These are phyloP conservation scores for Kodamaea fukazawae DNA, from an alignment of 805 yeast species.

Conservation along the genomic window DNA sequence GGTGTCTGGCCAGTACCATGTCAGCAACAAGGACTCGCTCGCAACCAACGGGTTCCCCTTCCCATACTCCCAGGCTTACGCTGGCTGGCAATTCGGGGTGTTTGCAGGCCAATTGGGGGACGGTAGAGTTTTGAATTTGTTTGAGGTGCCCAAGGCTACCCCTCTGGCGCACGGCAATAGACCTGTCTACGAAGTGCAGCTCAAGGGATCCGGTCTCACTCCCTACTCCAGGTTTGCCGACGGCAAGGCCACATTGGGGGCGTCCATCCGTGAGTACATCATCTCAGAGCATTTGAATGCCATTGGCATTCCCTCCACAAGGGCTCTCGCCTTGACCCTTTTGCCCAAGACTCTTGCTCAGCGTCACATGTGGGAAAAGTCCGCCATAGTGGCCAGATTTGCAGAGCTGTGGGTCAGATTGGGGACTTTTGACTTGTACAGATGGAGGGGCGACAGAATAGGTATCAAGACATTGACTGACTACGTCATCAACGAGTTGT, in stretches of 20 bases:
- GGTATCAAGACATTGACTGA: constrained; percentile 66
- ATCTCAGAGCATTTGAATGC: constrained; percentile 79
- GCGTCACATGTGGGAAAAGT: constrained; percentile 67
- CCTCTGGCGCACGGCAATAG: constrained; percentile 24
- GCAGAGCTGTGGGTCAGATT: constrained; percentile 85
- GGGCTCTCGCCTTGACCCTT: constrained; percentile 72
- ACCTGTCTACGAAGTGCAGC: constrained; percentile 60
- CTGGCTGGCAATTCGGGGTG: constrained; percentile 94
- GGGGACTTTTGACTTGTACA: constrained; percentile 82
- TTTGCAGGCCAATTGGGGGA: constrained; percentile 98
- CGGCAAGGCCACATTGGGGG: constrained; percentile 88
- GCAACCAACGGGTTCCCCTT: constrained; percentile 36
- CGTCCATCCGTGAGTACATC: constrained; percentile 84
- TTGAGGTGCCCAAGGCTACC: constrained; percentile 53
- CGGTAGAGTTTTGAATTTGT: constrained; percentile 83
- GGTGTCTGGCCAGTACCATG: constrained; percentile 56
- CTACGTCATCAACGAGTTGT: constrained; percentile 66
- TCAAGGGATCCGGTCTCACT: constrained; percentile 90
- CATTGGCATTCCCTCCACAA: constrained; percentile 80
- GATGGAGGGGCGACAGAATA: constrained; percentile 66
- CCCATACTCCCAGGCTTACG: constrained; percentile 90
- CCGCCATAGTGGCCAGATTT: constrained; percentile 82
- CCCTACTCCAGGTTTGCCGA: constrained; percentile 95
- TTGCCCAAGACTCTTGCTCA: constrained; percentile 78
- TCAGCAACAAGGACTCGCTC: constrained; percentile 26